phyloP scores from a whole-genome alignment of 2,329 filamentous ascomycete genomes.

The Apiospora sp. region DNA sequence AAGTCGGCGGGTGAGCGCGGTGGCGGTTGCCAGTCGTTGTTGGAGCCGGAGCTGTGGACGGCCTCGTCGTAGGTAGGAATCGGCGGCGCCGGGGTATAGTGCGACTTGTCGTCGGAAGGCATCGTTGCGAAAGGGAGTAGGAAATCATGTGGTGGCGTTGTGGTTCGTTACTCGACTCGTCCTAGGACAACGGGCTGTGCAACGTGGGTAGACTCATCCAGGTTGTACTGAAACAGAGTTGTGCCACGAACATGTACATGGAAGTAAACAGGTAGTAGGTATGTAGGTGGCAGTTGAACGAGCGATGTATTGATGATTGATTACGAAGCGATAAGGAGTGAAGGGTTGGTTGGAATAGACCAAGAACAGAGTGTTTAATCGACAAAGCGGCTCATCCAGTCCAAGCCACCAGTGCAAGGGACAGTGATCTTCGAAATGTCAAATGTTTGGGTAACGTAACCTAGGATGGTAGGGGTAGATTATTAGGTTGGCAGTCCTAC shows the following conservation, averaged over 20 bases:
- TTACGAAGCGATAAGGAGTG: slow-evolving; percentile 35
- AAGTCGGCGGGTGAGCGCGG: slow-evolving; percentile 66
- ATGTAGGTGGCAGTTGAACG: slow-evolving; percentile 1
- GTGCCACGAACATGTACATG: background rate
- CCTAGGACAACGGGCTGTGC: background rate
- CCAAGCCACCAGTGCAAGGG: slow-evolving; percentile 22
- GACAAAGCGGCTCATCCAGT: slow-evolving; percentile 18
- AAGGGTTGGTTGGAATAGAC: slow-evolving; percentile 19
- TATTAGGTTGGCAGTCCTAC: slow-evolving; percentile 14
- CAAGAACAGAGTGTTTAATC: slow-evolving; percentile 15
- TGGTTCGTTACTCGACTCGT: slow-evolving; percentile 1
- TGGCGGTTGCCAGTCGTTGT: slow-evolving; percentile 65
- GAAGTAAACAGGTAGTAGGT: background rate
- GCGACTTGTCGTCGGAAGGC: slow-evolving; percentile 61
- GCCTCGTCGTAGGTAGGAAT: slow-evolving; percentile 89
- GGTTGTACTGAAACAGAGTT: slow-evolving; percentile 25
- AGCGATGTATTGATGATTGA: slow-evolving; percentile 29
- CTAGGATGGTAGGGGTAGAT: background rate
- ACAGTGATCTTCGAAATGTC: slow-evolving; percentile 1
- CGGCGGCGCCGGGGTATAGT: slow-evolving; percentile 71
- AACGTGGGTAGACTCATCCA: background rate
- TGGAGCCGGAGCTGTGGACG: slow-evolving; percentile 60
- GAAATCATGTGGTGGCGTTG: slow-evolving; percentile 11
- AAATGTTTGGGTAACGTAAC: too few relatives aligned
- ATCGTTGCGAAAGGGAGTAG: slow-evolving; percentile 36